Conservation (phyloP, 2,329 filamentous ascomycete species). For the Alternaria triticimaculans region DNA sequence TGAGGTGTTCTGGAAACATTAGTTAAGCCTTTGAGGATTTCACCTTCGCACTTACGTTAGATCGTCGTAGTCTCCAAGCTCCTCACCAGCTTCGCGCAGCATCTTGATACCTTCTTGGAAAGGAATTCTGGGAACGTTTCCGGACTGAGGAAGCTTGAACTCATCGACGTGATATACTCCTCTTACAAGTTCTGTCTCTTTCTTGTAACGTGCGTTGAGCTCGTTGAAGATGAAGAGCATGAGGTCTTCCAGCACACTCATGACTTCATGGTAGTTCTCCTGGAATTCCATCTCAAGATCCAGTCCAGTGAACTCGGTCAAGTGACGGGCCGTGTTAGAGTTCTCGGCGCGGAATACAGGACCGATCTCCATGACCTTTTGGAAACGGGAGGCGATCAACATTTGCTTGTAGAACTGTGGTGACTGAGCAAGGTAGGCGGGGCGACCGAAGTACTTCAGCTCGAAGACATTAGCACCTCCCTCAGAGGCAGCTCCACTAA, state of each 20-base stretch:
- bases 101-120: conserved; percentile 81
- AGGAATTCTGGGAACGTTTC: conserved; percentile 76
- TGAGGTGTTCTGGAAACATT: conserved; percentile 66
- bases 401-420: conserved; percentile 90
- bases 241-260: conserved; percentile 73
- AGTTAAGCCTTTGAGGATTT: neutral
- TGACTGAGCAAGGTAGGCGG: conserved; percentile 79
- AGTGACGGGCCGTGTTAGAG: conserved; percentile 81
- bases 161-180: conserved; percentile 76
- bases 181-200: conserved; percentile 75
- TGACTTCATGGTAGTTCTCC: conserved; percentile 77
- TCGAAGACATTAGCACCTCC: conserved; percentile 92
- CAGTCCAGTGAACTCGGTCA: conserved; percentile 88
- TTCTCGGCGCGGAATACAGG: conserved; percentile 88
- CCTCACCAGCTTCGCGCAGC: conserved; percentile 76
- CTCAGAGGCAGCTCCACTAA: conserved; percentile 79
- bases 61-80: conserved; percentile 79
- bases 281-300: conserved; percentile 92
- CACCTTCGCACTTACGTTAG: conserved; percentile 57
- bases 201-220: conserved; percentile 69
- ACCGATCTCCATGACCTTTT: conserved; percentile 79
- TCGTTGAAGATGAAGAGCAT: conserved; percentile 81
- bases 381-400: conserved; percentile 78
- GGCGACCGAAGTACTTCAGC: conserved; percentile 85
- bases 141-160: conserved; percentile 75